Evolutionary conservation across 2,329 filamentous ascomycete genomes (phyloP).

Genomic region (Hymenotorrendiella dingleyae): DNA sequence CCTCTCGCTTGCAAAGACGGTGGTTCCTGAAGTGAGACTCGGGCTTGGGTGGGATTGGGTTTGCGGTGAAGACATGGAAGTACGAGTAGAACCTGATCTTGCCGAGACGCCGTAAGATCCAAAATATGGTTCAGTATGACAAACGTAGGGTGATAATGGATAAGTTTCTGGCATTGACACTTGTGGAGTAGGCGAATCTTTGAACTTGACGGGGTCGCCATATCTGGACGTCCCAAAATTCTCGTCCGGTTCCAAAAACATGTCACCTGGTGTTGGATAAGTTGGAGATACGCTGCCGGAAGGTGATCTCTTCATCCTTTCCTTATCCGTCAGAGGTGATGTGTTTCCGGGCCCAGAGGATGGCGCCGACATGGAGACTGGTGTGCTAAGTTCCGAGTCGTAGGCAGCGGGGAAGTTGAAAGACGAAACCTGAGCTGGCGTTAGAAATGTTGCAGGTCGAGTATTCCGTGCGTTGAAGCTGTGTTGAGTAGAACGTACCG

Average conservation of each 20-base stretch:
- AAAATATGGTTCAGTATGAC: conserved; percentile 14
- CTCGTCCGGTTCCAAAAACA: conserved; percentile 11
- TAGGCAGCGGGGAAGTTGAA: conserved; percentile 26
- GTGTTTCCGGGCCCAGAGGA: conserved; percentile 14
- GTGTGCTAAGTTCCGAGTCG: conserved; percentile 24
- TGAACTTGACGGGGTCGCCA: conserved; percentile 22
- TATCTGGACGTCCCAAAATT: conserved; percentile 15
- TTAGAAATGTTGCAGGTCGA: conserved; percentile 8
- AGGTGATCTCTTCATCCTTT: conserved; percentile 17
- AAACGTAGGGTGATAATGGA: conserved; percentile 13
- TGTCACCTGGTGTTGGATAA: conserved; percentile 9
- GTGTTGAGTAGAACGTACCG: conserved; percentile 19
- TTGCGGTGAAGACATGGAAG: conserved; percentile 17
- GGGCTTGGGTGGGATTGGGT: conserved; percentile 15
- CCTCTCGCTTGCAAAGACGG: conserved; percentile 13
- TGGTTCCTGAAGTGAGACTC: conserved; percentile 14
- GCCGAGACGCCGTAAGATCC: conserved; percentile 24
- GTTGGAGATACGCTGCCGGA: conserved; percentile 13
- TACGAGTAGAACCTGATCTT: conserved; percentile 9
- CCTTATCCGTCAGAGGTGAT: conserved; percentile 7
- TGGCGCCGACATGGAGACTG: conserved; percentile 22
- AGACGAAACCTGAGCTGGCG: conserved; percentile 23
- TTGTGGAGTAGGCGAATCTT: conserved; percentile 12
- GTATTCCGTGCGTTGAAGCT: not conserved
- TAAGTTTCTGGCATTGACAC: conserved; percentile 18